These are phyloP conservation scores for Phytophthora pluvialis DNA, from an alignment of 352 stramenopile species.

Conservation along the genomic window DNA sequence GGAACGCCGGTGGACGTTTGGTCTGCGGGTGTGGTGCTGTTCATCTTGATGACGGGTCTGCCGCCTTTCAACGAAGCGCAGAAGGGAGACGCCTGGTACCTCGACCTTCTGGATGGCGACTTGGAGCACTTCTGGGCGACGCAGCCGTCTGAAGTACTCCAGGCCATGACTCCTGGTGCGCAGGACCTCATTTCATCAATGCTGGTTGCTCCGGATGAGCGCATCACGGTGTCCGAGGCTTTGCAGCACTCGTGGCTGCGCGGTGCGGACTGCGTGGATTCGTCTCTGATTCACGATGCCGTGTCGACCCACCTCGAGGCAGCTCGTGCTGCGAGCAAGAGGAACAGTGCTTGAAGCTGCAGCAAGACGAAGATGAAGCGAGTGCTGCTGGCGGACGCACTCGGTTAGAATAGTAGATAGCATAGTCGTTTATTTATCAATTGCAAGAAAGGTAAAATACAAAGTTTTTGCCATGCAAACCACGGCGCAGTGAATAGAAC, in stretches of 20 bases:
- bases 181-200: conserved; percentile 79
- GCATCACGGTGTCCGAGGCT: conserved; percentile 62
- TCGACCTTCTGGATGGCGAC: conserved; percentile 54
- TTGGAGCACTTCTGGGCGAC: conserved; percentile 65
- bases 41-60: conserved; percentile 91
- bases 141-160: conserved; percentile 45
- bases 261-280: conserved; percentile 52
- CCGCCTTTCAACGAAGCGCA: conserved; percentile 86
- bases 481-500: background rate
- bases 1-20: conserved; percentile 88
- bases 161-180: conserved; percentile 51
- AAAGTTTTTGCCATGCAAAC: conserved; percentile 8
- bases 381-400: background rate
- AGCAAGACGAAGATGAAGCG: background rate
- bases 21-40: conserved; percentile 90
- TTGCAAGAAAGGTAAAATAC: conserved; percentile 30
- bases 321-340: conserved; percentile 26
- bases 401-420: conserved; percentile 21
- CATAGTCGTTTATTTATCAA: conserved; percentile 30
- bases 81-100: conserved; percentile 81
- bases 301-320: conserved; percentile 51
- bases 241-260: conserved; percentile 68
- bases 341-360: conserved; percentile 14
- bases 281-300: conserved; percentile 31
- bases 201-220: conserved; percentile 65